Percentiles rank a stretch among this genome's conserved stretches.
phyloP scores from a whole-genome alignment of 257 asterid species.

The Jacaranda copaia region DNA sequence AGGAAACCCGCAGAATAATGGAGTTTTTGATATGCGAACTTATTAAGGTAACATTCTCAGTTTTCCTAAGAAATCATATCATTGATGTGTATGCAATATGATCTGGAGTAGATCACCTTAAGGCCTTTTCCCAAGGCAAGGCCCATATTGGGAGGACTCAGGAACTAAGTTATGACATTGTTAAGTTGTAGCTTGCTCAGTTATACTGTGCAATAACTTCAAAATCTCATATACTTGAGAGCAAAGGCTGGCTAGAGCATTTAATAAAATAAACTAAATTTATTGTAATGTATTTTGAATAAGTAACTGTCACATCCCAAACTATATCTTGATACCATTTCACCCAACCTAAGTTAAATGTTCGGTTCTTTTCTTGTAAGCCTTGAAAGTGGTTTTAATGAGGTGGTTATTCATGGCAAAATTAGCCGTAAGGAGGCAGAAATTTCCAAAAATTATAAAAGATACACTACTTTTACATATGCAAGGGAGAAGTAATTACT shows the following conservation, averaged over 20 bases:
- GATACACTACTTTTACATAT: no score
- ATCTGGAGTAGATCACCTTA: neutral
- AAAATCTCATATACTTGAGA: neutral
- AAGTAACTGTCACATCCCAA: neutral
- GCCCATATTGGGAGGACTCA: no score
- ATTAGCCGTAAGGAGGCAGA: no score
- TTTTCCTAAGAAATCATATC: neutral
- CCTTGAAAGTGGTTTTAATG: neutral
- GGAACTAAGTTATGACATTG: neutral
- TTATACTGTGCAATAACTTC: neutral
- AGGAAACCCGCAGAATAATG: conserved; percentile 82
- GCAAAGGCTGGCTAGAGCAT: no score
- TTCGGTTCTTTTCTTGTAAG: neutral
- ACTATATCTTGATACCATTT: neutral
- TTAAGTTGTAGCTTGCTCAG: neutral
- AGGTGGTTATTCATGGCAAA: no score
- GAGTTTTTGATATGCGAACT: conserved; percentile 84
- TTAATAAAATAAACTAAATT: no score
- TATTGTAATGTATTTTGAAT: no score
- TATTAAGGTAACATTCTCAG: conserved; percentile 68
- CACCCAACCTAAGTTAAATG: neutral
- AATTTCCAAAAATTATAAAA: no score
- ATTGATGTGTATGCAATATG: conserved; percentile 13
- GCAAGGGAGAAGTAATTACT: no score
- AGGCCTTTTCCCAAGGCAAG: neutral